phyloP scores from a whole-genome alignment of 116 monocot genomes.

The Phalaenopsis hybrid region DNA sequence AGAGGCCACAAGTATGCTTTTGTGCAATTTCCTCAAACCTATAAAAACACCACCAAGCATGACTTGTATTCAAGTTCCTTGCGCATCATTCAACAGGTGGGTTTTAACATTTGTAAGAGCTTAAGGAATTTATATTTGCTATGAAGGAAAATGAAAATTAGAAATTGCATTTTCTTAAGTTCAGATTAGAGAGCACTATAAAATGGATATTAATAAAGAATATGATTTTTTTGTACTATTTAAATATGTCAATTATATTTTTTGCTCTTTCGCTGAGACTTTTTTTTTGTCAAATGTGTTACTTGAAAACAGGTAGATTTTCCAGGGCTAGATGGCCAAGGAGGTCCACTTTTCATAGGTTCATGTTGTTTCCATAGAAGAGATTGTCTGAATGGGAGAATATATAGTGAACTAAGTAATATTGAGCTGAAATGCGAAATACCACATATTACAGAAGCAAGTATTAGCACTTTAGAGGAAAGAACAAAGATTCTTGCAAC shows the following conservation, averaged over 20 bases:
- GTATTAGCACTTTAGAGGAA: conserved; percentile 25
- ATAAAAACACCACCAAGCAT: conserved; percentile 33
- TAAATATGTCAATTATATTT: neutral
- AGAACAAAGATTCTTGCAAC: conserved; percentile 28
- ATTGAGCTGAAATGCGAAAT: conserved; percentile 18
- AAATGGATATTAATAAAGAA: neutral
- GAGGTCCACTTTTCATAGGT: conserved; percentile 43
- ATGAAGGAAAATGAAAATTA: too few species aligned
- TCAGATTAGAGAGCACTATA: neutral
- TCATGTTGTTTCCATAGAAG: conserved; percentile 66
- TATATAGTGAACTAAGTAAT: conserved; percentile 21
- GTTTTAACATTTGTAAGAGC: neutral
- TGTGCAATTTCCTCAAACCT: conserved; percentile 53
- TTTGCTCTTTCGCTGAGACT: too few species aligned
- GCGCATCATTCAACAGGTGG: conserved; percentile 17
- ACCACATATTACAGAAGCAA: conserved; percentile 7
- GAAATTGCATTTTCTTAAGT: neutral
- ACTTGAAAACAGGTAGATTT: conserved; percentile 35
- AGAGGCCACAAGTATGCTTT: conserved; percentile 35
- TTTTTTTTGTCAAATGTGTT: neutral
- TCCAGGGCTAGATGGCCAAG: conserved; percentile 32
- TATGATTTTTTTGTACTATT: neutral
- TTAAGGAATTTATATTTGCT: too few species aligned
- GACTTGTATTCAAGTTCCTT: conserved; percentile 39
- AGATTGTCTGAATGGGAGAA: conserved; percentile 37